Evolutionary conservation across 164 flowering plant species (phyloP).

Genomic region (Pachysandra terminalis): DNA sequence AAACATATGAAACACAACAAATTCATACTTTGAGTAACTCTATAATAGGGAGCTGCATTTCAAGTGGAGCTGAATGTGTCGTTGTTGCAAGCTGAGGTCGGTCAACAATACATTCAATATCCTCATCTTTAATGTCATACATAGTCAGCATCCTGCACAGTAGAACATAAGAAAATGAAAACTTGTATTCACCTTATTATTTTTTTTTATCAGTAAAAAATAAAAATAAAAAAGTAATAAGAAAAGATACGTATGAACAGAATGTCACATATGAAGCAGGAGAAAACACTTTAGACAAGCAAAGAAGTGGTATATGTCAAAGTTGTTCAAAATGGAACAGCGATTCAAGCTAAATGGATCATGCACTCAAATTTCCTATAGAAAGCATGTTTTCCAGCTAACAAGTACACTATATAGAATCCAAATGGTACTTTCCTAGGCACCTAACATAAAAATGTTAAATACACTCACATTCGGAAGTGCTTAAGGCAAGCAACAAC

Average conservation of each 20-base stretch:
- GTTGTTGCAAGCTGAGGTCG: constrained; percentile 39
- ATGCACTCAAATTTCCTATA: too few species aligned
- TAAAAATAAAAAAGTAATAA: background rate
- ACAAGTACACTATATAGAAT: background rate
- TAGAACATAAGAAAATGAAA: constrained; percentile 3
- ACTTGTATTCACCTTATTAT: background rate
- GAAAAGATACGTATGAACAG: background rate
- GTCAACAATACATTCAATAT: constrained; percentile 53
- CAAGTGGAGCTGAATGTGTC: constrained; percentile 51
- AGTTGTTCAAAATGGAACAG: background rate
- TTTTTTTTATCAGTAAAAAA: too few species aligned
- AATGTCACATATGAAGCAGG: background rate
- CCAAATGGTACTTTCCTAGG: background rate
- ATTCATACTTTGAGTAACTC: constrained; percentile 78
- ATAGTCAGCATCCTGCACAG: constrained; percentile 73
- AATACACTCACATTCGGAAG: constrained; percentile 72
- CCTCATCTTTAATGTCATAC: constrained; percentile 82
- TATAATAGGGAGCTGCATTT: constrained; percentile 76
- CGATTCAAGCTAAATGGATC: background rate
- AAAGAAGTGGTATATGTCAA: background rate
- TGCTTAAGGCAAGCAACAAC: constrained; percentile 91
- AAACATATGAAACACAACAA: background rate
- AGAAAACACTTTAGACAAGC: background rate
- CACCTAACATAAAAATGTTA: background rate
- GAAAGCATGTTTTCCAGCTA: background rate